Evolutionary conservation across 2,329 filamentous ascomycete species (phyloP).

Genomic region (Venturiaceae sp.): DNA sequence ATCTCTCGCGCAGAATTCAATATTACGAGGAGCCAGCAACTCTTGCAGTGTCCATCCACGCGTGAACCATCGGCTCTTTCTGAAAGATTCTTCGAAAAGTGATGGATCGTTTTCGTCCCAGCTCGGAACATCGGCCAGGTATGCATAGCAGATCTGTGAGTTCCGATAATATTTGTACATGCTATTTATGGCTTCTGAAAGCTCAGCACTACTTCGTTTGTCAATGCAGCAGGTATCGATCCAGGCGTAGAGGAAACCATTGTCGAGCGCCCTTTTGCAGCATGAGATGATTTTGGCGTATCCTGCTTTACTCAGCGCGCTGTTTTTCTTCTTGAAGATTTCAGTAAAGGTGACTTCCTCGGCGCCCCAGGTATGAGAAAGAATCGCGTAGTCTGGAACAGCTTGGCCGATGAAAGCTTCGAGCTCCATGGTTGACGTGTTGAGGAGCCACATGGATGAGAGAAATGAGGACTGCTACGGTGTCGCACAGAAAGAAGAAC

Average conservation of each 20-base stretch:
- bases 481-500: neutral
- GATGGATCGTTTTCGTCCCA: too few relatives aligned
- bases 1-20: too few relatives aligned
- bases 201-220: neutral
- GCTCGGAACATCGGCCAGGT: too few relatives aligned
- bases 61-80: too few relatives aligned
- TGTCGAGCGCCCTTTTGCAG: neutral
- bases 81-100: too few relatives aligned
- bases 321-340: neutral
- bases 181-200: too few relatives aligned
- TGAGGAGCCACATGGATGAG: neutral
- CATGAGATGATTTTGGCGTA: neutral
- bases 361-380: constrained; percentile 4
- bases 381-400: constrained; percentile 3
- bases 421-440: neutral
- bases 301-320: neutral
- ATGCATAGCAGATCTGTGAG: too few relatives aligned
- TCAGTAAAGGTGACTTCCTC: constrained; percentile 6
- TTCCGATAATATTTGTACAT: too few relatives aligned
- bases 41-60: too few relatives aligned
- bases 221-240: neutral
- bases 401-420: neutral
- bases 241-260: neutral
- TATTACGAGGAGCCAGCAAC: too few relatives aligned
- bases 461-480: neutral